Evolutionary conservation across 805 yeast species (phyloP).

Genomic region (Trichomonascus vanleenenianus): DNA sequence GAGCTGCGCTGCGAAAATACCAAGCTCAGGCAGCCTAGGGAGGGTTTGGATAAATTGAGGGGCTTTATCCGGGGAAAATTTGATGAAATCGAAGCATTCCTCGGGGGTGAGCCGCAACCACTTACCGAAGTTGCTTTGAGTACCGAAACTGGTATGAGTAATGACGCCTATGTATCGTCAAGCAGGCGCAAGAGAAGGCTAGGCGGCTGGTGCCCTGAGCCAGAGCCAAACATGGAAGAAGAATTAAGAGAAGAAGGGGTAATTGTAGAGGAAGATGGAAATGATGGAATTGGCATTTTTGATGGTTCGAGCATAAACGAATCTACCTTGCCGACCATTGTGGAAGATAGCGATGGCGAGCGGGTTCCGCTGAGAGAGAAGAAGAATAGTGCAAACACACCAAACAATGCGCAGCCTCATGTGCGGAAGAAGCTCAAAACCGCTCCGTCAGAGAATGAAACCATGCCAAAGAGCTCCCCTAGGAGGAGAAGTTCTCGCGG

Average conservation of each 20-base stretch:
- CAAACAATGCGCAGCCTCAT: neutral
- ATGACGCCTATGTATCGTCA: neutral
- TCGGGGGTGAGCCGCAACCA: no score
- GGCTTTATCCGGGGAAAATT: neutral
- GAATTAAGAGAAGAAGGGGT: no score
- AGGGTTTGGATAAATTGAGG: neutral
- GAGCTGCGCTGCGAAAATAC: constrained; percentile 21
- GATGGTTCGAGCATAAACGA: neutral
- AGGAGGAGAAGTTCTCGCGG: constrained; percentile 43
- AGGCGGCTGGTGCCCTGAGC: neutral
- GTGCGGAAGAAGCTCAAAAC: constrained; percentile 2
- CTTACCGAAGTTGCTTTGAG: no score
- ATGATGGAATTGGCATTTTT: neutral
- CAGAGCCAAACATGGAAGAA: neutral
- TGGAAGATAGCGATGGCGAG: neutral
- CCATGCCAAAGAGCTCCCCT: neutral
- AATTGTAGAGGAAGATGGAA: no score
- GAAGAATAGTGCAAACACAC: neutral
- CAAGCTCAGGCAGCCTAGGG: constrained; percentile 2
- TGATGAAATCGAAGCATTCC: neutral
- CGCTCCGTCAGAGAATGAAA: constrained; percentile 2
- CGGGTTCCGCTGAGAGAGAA: neutral
- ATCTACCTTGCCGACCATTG: neutral
- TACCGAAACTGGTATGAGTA: no score
- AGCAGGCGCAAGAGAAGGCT: neutral